Conservation (phyloP, 345 rosid species). For the Iberis pinnata region DNA sequence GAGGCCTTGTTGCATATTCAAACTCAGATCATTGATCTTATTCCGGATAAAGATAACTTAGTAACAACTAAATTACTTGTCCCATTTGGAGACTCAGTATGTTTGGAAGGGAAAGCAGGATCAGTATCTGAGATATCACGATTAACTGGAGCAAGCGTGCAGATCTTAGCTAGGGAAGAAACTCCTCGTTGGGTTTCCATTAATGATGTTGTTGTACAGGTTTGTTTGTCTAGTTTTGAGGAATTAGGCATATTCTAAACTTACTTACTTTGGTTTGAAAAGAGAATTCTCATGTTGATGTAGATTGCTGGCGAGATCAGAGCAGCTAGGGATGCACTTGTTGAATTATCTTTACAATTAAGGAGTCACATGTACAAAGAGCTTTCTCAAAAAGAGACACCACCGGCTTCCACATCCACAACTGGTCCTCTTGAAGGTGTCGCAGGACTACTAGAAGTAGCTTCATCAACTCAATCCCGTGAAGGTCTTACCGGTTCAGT, state of each 20-base stretch:
- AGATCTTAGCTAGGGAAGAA: slow-evolving; percentile 66
- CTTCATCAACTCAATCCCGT: slow-evolving; percentile 40
- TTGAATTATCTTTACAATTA: slow-evolving; percentile 71
- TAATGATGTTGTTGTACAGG: slow-evolving; percentile 78
- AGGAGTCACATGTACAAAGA: slow-evolving; percentile 69
- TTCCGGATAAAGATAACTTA: slow-evolving; percentile 61
- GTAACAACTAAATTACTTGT: slow-evolving; percentile 71
- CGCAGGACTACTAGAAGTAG: slow-evolving; percentile 42
- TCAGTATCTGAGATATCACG: slow-evolving; percentile 65
- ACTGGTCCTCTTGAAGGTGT: slow-evolving; percentile 40
- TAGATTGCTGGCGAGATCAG: slow-evolving; percentile 93
- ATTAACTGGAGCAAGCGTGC: slow-evolving; percentile 65
- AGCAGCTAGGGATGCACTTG: slow-evolving; percentile 89
- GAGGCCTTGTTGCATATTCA: slow-evolving; percentile 98
- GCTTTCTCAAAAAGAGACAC: slow-evolving; percentile 50
- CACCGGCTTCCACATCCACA: slow-evolving; percentile 43
- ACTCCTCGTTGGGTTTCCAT: slow-evolving; percentile 51
- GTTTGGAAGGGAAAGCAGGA: slow-evolving; percentile 85
- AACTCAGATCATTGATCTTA: slow-evolving; percentile 67
- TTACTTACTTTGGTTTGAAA: slow-evolving; percentile 7
- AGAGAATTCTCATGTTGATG: slow-evolving; percentile 15
- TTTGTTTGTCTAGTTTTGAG: slow-evolving; percentile 26
- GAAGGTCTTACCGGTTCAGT: slow-evolving; percentile 42
- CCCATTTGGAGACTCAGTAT: slow-evolving; percentile 62
- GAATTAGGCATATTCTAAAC: neutral